Evolutionary conservation across 1,284 basidiomycete species (phyloP).

Genomic region (Cutaneotrichosporon sp.): DNA sequence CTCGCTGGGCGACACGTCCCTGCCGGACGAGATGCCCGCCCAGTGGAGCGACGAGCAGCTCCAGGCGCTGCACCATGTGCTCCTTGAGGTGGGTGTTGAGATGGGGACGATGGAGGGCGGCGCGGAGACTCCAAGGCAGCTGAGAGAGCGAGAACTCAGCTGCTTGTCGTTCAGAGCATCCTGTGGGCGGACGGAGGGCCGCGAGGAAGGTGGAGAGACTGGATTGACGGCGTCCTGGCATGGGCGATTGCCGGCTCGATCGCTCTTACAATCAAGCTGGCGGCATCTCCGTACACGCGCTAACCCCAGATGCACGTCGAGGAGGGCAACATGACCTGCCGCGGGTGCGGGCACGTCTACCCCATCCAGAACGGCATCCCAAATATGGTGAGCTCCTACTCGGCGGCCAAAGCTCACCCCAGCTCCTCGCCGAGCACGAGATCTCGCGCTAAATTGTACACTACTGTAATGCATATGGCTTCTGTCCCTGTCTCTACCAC

Average conservation of each 20-base stretch:
- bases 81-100: constrained; percentile 83
- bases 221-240: too few species aligned
- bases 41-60: constrained; percentile 65
- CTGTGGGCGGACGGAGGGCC: too few species aligned
- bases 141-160: too few species aligned
- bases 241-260: neutral
- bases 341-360: constrained; percentile 87
- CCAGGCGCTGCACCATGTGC: constrained; percentile 81
- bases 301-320: constrained; percentile 77
- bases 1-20: constrained; percentile 78
- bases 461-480: constrained; percentile 22
- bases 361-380: constrained; percentile 93
- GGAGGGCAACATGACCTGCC: constrained; percentile 92
- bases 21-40: constrained; percentile 74
- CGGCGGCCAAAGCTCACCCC: constrained; percentile 15
- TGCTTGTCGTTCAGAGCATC: too few species aligned
- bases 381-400: constrained; percentile 78
- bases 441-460: constrained; percentile 56
- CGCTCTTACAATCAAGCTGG: too few species aligned
- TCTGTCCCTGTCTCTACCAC: too few species aligned
- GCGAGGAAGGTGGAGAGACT: too few species aligned
- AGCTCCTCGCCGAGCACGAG: constrained; percentile 91
- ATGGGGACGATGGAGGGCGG: too few species aligned
- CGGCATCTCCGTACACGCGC: neutral
- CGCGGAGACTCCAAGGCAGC: too few species aligned